A percentile compares a stretch with the other conserved stretches of the same genome.
Evolutionary conservation across 2,329 filamentous ascomycete species (phyloP).

Genomic region (Fusarium ramigenum): DNA sequence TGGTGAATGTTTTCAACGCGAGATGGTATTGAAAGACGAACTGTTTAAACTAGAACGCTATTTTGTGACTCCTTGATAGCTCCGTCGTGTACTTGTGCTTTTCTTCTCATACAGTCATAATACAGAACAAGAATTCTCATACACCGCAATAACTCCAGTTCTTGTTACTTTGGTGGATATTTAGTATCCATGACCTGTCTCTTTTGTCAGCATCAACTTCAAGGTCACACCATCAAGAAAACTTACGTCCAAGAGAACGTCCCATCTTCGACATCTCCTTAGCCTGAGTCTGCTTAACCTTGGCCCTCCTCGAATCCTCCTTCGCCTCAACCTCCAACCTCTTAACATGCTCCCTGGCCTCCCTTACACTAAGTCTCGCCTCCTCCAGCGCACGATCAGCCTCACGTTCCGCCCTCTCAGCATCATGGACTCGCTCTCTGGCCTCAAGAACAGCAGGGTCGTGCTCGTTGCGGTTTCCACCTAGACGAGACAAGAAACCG

Average conservation of each 20-base stretch:
- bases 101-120: constrained; percentile 19
- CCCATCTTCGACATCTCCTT: constrained; percentile 72
- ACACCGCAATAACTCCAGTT: not conserved
- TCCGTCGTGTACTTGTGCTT: constrained; percentile 2
- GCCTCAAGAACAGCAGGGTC: constrained; percentile 71
- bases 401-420: constrained; percentile 71
- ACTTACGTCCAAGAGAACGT: constrained; percentile 75
- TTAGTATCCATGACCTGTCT: constrained; percentile 28
- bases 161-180: accelerated
- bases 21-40: too few relatives aligned
- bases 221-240: accelerated
- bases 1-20: too few relatives aligned
- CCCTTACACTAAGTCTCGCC: constrained; percentile 66
- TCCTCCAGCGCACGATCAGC: constrained; percentile 70
- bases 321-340: constrained; percentile 71
- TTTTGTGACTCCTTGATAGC: not conserved
- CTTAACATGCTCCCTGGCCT: constrained; percentile 71
- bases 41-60: not conserved
- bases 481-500: constrained; percentile 56
- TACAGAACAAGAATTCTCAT: constrained; percentile 1
- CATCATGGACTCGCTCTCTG: constrained; percentile 67
- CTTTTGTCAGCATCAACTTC: not conserved
- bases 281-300: constrained; percentile 74
- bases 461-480: constrained; percentile 55
- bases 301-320: constrained; percentile 71